phyloP scores from a whole-genome alignment of 2,329 filamentous ascomycete genomes.

The Beauveria bassiana region DNA sequence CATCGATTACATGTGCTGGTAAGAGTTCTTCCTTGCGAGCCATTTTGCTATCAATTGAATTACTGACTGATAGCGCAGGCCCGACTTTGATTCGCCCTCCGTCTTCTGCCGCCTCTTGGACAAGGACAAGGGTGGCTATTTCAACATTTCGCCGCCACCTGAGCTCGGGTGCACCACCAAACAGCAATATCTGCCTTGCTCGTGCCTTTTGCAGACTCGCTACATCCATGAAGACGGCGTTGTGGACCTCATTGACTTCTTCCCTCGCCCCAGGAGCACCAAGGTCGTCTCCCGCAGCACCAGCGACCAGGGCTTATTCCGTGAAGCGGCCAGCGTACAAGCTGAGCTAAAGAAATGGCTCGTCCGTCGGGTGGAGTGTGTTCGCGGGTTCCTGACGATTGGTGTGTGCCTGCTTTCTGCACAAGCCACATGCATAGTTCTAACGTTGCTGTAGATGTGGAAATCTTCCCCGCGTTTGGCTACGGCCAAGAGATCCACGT shows the following conservation, averaged over 20 bases:
- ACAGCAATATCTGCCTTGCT: conserved; percentile 68
- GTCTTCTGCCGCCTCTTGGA: conserved; percentile 69
- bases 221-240: conserved; percentile 71
- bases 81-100: conserved; percentile 70
- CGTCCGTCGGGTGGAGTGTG: conserved; percentile 63
- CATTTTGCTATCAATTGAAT: not conserved
- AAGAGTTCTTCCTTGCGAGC: conserved; percentile 24
- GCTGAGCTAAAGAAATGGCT: conserved; percentile 64
- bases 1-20: conserved; percentile 74
- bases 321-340: conserved; percentile 45
- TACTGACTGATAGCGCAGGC: conserved; percentile 39
- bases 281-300: conserved; percentile 40
- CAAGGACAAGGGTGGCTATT: conserved; percentile 66
- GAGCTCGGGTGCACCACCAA: conserved; percentile 57
- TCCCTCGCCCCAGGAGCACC: conserved; percentile 58
- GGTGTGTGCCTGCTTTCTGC: conserved; percentile 28
- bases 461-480: conserved; percentile 65
- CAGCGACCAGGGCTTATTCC: conserved; percentile 41
- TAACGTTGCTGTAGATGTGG: conserved; percentile 40
- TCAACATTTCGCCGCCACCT: conserved; percentile 53
- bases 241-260: conserved; percentile 67
- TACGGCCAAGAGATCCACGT: conserved; percentile 59
- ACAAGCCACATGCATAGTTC: conserved; percentile 3
- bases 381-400: conserved; percentile 57
- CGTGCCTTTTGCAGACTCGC: conserved; percentile 69